Base-by-base conservation (phyloP, 2,329 filamentous ascomycete genomes). In the Orbilia quercus region DNA sequence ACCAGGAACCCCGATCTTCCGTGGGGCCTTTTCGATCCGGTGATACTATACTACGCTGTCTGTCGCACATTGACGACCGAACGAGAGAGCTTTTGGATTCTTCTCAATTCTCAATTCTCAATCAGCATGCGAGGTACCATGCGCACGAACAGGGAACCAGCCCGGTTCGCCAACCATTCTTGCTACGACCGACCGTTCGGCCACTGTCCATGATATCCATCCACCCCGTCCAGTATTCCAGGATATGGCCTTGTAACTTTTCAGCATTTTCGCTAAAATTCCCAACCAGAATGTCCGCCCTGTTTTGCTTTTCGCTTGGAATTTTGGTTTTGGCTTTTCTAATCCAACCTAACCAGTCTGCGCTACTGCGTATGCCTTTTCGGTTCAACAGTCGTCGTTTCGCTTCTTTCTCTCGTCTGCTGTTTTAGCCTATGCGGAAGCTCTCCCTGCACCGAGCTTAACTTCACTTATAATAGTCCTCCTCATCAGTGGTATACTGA, bases 221-320 rank as follows among this genome's bases (percentile, higher is more conserved):
- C n/a, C n/a, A n/a, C n/a, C n/a, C n/a, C n/a, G n/a, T n/a, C n/a
- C n/a, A n/a, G n/a, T n/a, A n/a, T 34, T 7, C 18, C 25, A 54
- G 36, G 40, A 34, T 44, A 40, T 51, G 31, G 6, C 31, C 58
- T 16, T 51, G 50, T 38, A 40, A 22, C 1, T 38, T 51, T 36
- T 38, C 18, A 31, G 16, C n/a, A 16, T 62, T n/a, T 70, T 53
- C 28, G 34, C 57, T 51, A 50, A 62, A n/a, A 36, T 47, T 42
- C 60, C 59, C 60, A 72, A 64, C 59, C 38, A 59, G 48, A 72
- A 38, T 4, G 69, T 54, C 42, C 60, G 69, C 60, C 69, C 48
- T 65, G 67, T 72, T 72, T 72, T 72, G 59, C 58, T 57, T 72
- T 65, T 72, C 67, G 67, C 67, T 72, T 72, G 48, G 23, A 50